Evolutionary conservation across 768 basidiomycete genomes (phyloP), one percentile per base, ranked within the genome.

Genomic region (Leucosporidium creatinivorum): DNA sequence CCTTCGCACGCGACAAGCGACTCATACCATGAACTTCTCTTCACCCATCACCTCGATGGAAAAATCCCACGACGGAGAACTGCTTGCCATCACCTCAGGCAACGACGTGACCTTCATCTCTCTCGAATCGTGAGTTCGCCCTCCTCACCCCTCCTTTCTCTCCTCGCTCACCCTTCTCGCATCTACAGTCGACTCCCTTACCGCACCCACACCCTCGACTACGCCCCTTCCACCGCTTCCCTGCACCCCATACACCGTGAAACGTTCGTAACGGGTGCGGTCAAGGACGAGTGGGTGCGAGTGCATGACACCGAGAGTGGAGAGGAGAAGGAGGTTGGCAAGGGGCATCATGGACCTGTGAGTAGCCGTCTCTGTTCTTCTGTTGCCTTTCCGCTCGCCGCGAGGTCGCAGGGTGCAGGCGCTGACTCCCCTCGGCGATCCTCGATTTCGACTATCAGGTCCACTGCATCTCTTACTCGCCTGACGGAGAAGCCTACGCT

Each of bases 261-360:
- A 76, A 85, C 91, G 59, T 98, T 97, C 79, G 88, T 98, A 65
- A 92, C 91, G 0, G 96, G 96, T 50, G 90, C 86, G 73, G 82
- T 84, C 60, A n/a, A 55, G 23, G 96, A 99, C 78, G 93, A 97
- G 74, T 98, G 96, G 96, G 93, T 99, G 55, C 84, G 94, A 47
- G 85, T 97, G 36, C 92, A 98, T 77, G 88, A 88, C 21, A 86
- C 93, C 76, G 74, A 77, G 49, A 85, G 88, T 39, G 96, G 94
- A 2, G 86, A 88, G 77, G 93, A 99, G 80, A 80, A 84, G 70
- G 94, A 97, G 65, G 84, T 96, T 36, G 83, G 93, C 66, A 94
- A 96, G 78, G 94, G 94, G 6, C 96, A 98, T 76, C 96, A 98
- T 77, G 96, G 94, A 28, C 93, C 94, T 25, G 93, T 98, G 23